These are phyloP conservation scores for Candolleomyces eurysporus DNA, from an alignment of 768 basidiomycete species.

Conservation along the genomic window DNA sequence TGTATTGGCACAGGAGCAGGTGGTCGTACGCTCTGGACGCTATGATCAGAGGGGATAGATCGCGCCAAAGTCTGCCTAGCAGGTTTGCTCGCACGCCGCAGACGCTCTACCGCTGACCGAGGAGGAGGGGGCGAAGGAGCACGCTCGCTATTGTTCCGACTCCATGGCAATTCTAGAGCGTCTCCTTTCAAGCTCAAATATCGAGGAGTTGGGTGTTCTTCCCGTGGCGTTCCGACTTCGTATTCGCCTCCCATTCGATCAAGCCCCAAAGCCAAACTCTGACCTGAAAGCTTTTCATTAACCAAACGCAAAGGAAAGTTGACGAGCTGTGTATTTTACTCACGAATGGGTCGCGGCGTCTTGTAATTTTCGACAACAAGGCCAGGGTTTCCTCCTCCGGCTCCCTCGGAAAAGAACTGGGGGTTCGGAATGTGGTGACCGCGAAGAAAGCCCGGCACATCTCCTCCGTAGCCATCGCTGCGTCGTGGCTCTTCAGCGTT, in stretches of 20 bases:
- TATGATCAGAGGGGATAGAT: not conserved
- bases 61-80: conserved; percentile 3
- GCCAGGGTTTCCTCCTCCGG: not conserved
- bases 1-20: not conserved
- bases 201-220: conserved; percentile 23
- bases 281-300: conserved; percentile 18
- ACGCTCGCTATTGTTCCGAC: not conserved
- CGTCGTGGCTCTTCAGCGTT: conserved; percentile 43
- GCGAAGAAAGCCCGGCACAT: conserved; percentile 14
- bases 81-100: conserved; percentile 20
- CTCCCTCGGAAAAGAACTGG: conserved; percentile 19
- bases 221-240: conserved; percentile 22
- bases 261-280: conserved; percentile 1
- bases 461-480: conserved; percentile 20
- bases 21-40: conserved; percentile 10
- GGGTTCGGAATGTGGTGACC: conserved; percentile 18
- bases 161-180: conserved; percentile 29
- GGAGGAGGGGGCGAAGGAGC: conserved; percentile 4
- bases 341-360: conserved; percentile 7
- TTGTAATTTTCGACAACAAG: not conserved
- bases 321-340: conserved; percentile 12
- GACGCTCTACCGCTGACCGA: conserved; percentile 18
- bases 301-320: conserved; percentile 27
- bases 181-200: conserved; percentile 29
- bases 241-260: conserved; percentile 3